A percentile compares a stretch with the other conserved stretches of the same genome.
phyloP scores from a whole-genome alignment of 1,284 basidiomycete species.

The Cryptococcus wingfieldii region DNA sequence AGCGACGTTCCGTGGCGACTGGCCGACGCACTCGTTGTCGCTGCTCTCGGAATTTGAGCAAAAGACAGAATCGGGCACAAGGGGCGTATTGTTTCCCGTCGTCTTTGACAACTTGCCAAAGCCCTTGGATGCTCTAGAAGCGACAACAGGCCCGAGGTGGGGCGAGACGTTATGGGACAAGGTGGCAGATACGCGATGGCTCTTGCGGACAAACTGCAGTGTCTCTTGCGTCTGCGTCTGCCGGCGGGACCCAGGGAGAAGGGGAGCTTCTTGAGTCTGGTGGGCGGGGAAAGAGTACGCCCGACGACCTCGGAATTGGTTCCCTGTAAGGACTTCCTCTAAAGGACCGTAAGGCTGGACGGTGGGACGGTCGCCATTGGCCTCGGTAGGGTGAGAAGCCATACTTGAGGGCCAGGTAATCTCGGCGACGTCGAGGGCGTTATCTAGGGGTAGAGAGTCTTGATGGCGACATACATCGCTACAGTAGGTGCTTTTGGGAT shows the following conservation, averaged over 20 bases:
- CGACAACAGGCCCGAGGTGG: neutral
- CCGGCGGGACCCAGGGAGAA: slow-evolving; percentile 5
- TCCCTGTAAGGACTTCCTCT: neutral
- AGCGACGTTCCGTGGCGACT: neutral
- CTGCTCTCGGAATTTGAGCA: slow-evolving; percentile 42
- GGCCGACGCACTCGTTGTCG: slow-evolving; percentile 18
- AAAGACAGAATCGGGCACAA: slow-evolving; percentile 33
- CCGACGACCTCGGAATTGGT: slow-evolving; percentile 29
- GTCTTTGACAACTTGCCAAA: slow-evolving; percentile 25
- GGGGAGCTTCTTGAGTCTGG: slow-evolving; percentile 14
- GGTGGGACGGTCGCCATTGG: slow-evolving; percentile 2
- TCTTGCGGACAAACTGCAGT: slow-evolving; percentile 30
- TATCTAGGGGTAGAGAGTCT: slow-evolving; percentile 17
- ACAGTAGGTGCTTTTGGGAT: slow-evolving; percentile 38
- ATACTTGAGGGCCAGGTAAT: slow-evolving; percentile 22
- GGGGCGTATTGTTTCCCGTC: slow-evolving; percentile 35
- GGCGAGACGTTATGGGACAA: neutral
- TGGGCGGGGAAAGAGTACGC: slow-evolving; percentile 43
- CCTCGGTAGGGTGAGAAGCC: neutral
- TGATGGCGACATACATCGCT: slow-evolving; percentile 33
- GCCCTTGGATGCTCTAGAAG: neutral
- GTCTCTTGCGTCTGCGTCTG: slow-evolving; percentile 17
- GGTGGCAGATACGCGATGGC: slow-evolving; percentile 9
- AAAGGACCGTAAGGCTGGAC: slow-evolving; percentile 6
- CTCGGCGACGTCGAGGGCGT: slow-evolving; percentile 2